Evolutionary conservation across 768 basidiomycete species (phyloP).

Genomic region (Macrolepiota dolichaula): DNA sequence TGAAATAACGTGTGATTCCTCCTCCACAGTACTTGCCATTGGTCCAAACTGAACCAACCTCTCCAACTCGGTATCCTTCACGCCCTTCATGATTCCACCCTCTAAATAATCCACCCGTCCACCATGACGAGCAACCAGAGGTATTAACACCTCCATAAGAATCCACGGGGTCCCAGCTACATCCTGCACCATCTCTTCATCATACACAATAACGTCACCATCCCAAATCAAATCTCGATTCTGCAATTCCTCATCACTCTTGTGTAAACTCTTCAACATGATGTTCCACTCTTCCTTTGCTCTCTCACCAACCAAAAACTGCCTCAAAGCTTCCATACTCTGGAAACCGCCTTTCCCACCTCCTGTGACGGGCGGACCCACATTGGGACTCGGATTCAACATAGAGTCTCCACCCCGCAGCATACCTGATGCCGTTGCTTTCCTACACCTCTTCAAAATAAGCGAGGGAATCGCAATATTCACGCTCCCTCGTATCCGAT

Average conservation of each 20-base stretch:
- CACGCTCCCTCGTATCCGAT: slow-evolving; percentile 66
- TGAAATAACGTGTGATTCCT: slow-evolving; percentile 17
- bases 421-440: slow-evolving; percentile 32
- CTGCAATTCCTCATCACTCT: slow-evolving; percentile 28
- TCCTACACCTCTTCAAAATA: slow-evolving; percentile 81
- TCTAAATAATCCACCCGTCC: slow-evolving; percentile 66
- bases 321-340: slow-evolving; percentile 64
- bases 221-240: slow-evolving; percentile 46
- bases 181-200: slow-evolving; percentile 69
- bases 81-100: slow-evolving; percentile 66
- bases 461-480: slow-evolving; percentile 89
- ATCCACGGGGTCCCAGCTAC: slow-evolving; percentile 63
- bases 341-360: slow-evolving; percentile 53
- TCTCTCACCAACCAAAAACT: slow-evolving; percentile 78
- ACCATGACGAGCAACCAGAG: slow-evolving; percentile 42
- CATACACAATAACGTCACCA: slow-evolving; percentile 73
- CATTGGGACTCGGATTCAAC: neutral
- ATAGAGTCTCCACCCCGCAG: neutral
- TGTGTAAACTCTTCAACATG: slow-evolving; percentile 2
- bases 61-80: slow-evolving; percentile 53
- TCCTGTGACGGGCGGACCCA: neutral
- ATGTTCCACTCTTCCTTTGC: slow-evolving; percentile 61
- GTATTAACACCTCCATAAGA: slow-evolving; percentile 58
- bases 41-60: slow-evolving; percentile 44
- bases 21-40: slow-evolving; percentile 24